phyloP scores from a whole-genome alignment of 2,329 filamentous ascomycete species.

The Colletotrichum sp. region DNA sequence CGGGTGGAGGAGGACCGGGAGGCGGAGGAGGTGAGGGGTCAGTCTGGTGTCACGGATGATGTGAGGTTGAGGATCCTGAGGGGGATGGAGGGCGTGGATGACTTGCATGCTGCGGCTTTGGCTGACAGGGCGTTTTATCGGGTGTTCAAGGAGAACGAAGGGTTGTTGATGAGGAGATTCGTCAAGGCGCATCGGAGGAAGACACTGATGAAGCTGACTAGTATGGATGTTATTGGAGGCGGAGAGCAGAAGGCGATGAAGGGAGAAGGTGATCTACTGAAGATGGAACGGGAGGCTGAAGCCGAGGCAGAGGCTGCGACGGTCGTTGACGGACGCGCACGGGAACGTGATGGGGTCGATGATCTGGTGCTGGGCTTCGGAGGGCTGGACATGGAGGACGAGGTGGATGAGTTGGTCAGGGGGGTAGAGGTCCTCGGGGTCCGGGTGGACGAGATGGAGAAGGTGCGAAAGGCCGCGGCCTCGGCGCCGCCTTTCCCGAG shows the following conservation, averaged over 20 bases:
- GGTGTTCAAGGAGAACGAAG: conserved; percentile 50
- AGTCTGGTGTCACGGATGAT: conserved; percentile 35
- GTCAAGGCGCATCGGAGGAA: conserved; percentile 23
- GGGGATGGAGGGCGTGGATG: conserved; percentile 41
- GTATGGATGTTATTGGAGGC: conserved; percentile 17
- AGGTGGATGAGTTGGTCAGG: not conserved
- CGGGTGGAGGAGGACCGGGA: not conserved
- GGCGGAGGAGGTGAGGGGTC: not conserved
- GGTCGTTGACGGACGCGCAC: not conserved
- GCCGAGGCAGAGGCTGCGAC: not conserved
- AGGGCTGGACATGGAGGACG: not conserved
- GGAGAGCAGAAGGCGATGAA: conserved; percentile 34
- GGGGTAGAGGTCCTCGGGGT: not conserved
- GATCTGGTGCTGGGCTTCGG: not conserved
- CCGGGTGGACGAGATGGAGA: not conserved
- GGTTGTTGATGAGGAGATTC: conserved; percentile 34
- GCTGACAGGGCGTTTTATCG: conserved; percentile 47
- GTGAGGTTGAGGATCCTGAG: conserved; percentile 45
- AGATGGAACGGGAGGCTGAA: conserved; percentile 24
- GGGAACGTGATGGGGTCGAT: not conserved
- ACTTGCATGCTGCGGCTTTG: conserved; percentile 48
- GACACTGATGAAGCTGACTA: conserved; percentile 1
- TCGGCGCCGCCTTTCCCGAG: not conserved
- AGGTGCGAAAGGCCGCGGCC: not conserved
- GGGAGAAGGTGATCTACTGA: not conserved